Evolutionary conservation across 441 rosid genomes (phyloP).

Genomic region (Populus trichocarpa): DNA sequence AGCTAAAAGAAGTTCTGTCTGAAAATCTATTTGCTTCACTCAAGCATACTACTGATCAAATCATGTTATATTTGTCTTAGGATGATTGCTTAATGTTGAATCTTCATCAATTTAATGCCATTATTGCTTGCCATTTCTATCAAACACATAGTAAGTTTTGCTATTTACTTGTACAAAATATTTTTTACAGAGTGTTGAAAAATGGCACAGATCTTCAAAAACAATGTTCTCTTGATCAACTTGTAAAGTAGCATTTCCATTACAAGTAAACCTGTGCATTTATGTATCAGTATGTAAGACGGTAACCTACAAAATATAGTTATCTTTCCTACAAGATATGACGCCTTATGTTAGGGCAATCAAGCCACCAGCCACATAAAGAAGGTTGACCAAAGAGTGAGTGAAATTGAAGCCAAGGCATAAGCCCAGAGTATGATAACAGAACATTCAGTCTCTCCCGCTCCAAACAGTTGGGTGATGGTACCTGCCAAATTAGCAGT

Average conservation of each 20-base stretch:
- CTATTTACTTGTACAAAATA: not conserved
- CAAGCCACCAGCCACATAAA: conserved; percentile 45
- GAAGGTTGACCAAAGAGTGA: conserved; percentile 50
- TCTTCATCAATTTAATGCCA: not conserved
- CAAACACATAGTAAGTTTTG: not conserved
- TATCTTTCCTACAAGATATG: not conserved
- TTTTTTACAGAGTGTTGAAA: not conserved
- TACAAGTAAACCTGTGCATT: not conserved
- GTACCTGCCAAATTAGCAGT: conserved; percentile 30
- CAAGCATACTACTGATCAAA: conserved; percentile 25
- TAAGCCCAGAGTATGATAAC: conserved; percentile 55
- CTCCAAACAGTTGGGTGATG: conserved; percentile 49
- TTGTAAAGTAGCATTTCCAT: not conserved
- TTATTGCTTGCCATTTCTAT: not conserved
- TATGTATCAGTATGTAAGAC: not conserved
- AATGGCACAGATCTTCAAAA: not conserved
- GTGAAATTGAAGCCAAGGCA: conserved; percentile 41
- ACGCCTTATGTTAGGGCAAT: not conserved
- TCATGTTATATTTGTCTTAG: not conserved
- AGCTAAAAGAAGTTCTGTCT: not conserved
- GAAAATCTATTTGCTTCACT: conserved; percentile 33
- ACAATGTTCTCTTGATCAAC: not conserved
- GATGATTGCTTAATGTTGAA: not conserved
- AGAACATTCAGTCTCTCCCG: conserved; percentile 55
- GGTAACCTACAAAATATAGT: not conserved